phyloP scores from a whole-genome alignment of 129 eudicot genomes.

The Arctium minus region DNA sequence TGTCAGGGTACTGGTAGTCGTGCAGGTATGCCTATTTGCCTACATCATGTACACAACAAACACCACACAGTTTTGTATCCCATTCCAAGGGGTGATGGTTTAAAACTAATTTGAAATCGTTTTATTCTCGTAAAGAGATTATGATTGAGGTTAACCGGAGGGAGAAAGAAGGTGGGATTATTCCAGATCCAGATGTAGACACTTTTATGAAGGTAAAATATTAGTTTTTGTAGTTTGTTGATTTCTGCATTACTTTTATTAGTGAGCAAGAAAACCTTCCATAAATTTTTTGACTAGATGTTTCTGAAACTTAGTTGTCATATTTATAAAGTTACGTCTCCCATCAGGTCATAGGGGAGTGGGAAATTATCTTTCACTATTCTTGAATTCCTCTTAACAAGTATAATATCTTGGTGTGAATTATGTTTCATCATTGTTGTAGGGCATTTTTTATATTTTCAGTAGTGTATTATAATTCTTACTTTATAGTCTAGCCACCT shows the following conservation, averaged over 20 bases:
- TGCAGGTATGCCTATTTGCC: slow-evolving; percentile 38
- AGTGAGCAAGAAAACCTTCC: neutral
- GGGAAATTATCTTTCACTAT: neutral
- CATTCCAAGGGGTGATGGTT: neutral
- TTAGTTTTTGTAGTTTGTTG: neutral
- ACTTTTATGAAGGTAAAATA: slow-evolving; percentile 56
- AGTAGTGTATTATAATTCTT: neutral
- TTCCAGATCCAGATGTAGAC: slow-evolving; percentile 59
- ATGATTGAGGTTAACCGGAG: slow-evolving; percentile 45
- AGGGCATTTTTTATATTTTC: neutral
- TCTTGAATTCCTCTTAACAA: neutral
- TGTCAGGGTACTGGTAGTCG: slow-evolving; percentile 82
- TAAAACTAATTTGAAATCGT: neutral
- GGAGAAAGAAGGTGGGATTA: slow-evolving; percentile 49
- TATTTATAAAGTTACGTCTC: neutral
- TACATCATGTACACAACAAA: slow-evolving; percentile 5
- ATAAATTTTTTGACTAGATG: neutral
- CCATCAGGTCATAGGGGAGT: neutral
- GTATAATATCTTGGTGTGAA: neutral
- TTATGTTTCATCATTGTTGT: neutral
- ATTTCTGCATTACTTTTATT: neutral
- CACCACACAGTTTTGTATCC: slow-evolving; percentile 1
- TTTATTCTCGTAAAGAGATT: slow-evolving; percentile 12
- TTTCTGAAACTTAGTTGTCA: neutral
- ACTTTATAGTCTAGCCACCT: neutral